Evolutionary conservation across 2,329 filamentous ascomycete genomes (phyloP), one percentile per base, ranked within the genome.

Genomic region (Aureobasidium zeae): DNA sequence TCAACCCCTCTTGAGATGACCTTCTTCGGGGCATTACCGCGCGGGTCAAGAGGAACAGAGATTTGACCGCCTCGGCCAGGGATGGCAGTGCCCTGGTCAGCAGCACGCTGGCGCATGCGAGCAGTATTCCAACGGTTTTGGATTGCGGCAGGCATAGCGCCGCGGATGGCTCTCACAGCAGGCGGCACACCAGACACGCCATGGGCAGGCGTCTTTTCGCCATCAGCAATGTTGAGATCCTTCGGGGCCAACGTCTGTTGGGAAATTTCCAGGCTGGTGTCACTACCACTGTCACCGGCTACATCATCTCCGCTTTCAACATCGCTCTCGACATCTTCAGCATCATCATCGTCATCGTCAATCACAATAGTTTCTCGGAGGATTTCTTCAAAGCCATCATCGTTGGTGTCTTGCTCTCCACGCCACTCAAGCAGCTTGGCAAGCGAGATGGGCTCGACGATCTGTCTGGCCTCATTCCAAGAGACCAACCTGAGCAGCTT

Each of bases 341-440:
- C 65, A 19, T 57, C 57, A 31, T 67, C 64, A 39, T 63, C 73
- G 51, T 77, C 74, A 53, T 78, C 74, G 42, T 76, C 75, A 44
- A 80, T 72, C 42, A 79, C 71, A 52, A 81, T 78, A 46, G 78
- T 72, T 57, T 81, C 77, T 37, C 74, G 71, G 42, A 80, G 74
- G 21, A 77, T 72, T 51, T 79, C 75, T 54, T 79, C 75, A 16
- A 79, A 63, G 41, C 74, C 73, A 31, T 65, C 63, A 38, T 64
- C 64, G 20, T 66, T 55, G 56, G 70, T 62, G 57, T 74, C 71
- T 53, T 73, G 68, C 56, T 79, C 74, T 34, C 76, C 77, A 47
- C 76, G 68, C 77, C 77, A 81, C 56, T 76, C 70, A 41, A 76
- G 70, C 32, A 81, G 61, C 54, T 73, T 76, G 16, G 69, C 65